These are phyloP conservation scores for Curvularia lunata DNA, from an alignment of 2,329 filamentous ascomycete genomes.

Conservation along the genomic window DNA sequence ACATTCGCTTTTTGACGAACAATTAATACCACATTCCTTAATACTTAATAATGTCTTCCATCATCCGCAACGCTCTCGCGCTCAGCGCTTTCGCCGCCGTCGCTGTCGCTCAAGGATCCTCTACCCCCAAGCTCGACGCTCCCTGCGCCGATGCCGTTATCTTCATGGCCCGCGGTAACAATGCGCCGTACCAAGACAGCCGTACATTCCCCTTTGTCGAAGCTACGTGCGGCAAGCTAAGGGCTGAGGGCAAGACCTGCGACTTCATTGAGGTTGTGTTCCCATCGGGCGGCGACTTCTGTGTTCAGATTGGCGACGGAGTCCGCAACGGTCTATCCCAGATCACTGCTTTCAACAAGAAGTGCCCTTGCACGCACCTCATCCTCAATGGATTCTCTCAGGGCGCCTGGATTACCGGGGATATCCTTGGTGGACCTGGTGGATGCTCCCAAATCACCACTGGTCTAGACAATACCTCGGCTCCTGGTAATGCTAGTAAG, in stretches of 20 bases:
- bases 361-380: slow-evolving; percentile 62
- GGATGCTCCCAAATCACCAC: slow-evolving; percentile 27
- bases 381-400: slow-evolving; percentile 66
- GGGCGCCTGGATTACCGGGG: slow-evolving; percentile 66
- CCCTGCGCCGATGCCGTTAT: slow-evolving; percentile 32
- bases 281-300: slow-evolving; percentile 23
- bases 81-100: slow-evolving; percentile 32
- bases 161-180: slow-evolving; percentile 35
- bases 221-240: slow-evolving; percentile 30
- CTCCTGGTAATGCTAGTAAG: slow-evolving; percentile 35
- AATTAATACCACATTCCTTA: slow-evolving; percentile 29
- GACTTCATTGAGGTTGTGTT: slow-evolving; percentile 35
- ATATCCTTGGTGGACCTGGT: slow-evolving; percentile 60
- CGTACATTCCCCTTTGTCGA: slow-evolving; percentile 32
- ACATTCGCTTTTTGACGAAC: slow-evolving; percentile 31
- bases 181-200: slow-evolving; percentile 30
- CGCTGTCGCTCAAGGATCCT: slow-evolving; percentile 44
- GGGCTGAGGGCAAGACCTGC: slow-evolving; percentile 32
- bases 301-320: slow-evolving; percentile 28
- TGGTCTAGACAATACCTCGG: slow-evolving; percentile 27
- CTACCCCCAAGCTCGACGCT: slow-evolving; percentile 34
- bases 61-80: slow-evolving; percentile 30
- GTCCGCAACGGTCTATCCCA: slow-evolving; percentile 29
- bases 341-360: slow-evolving; percentile 62
- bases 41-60: slow-evolving; percentile 36